Evolutionary conservation across 495 filamentous ascomycete genomes (phyloP), one percentile per base, ranked within the genome.

Genomic region (Talaromyces thailandensis): DNA sequence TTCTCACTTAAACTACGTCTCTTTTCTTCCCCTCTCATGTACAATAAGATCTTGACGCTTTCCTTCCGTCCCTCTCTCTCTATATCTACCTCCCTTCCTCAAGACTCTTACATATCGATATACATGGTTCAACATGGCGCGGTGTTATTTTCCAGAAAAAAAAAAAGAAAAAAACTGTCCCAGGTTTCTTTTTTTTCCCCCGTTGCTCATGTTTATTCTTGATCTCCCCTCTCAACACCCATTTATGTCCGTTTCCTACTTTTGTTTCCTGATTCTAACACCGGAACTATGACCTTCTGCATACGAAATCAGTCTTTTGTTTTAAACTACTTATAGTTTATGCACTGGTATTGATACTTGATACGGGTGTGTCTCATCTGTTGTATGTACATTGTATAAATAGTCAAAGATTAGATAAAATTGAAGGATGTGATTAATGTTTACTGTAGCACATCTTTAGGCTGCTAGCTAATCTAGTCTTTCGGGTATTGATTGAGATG

Each of bases 111-210:
- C n/a, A 55, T 28, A 55, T 55, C 24, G 5, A 55, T 55, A 23
- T 55, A 55, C 24, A 28, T 55, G 51, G 51, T 25, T 25, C 21
- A 6, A n/a, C 51, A 55, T 55, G 51, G 51, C 51, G 51, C 51
- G 51, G 51, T 55, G 51, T 55, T 55, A 25, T 55, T 25, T 23
- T n/a, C n/a, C 51, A 55, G 51, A 55, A 55, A 55, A n/a, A 3
- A 28, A 14, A 26, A 55, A 55, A 55, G 7, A 3, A 28, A 14
- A 26, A 55, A 48, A 48, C 43, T 21, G 18, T 21, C 43, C 18
- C 8, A 8, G 43, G 6, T 18, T 55, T 53, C 28, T 28, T 18
- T 18, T 55, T 53, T 55, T 28, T 55, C n/a, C n/a, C n/a, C n/a
- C 24, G n/a, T 28, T 28, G 7, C 24, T 55, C 21, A n/a, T 28